These are phyloP conservation scores for Aspergillus novofumigatus DNA, from an alignment of 2,329 filamentous ascomycete genomes.

Conservation along the genomic window DNA sequence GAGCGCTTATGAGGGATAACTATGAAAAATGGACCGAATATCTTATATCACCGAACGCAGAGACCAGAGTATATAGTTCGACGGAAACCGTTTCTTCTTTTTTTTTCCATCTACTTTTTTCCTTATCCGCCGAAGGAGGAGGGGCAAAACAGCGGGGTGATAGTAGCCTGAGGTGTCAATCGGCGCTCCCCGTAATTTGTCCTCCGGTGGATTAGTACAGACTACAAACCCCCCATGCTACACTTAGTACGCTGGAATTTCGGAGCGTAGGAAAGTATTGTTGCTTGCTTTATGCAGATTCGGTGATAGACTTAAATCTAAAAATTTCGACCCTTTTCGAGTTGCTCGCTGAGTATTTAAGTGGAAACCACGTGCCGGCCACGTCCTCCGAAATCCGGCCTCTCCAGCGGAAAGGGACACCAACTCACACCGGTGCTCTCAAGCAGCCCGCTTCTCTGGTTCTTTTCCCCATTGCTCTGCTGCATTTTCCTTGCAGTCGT, in stretches of 20 bases:
- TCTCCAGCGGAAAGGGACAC: slow-evolving; percentile 19
- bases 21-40: not conserved
- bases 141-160: slow-evolving; percentile 18
- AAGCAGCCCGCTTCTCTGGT: slow-evolving; percentile 4
- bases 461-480: not conserved
- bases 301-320: not conserved
- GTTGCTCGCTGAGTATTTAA: not conserved
- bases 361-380: slow-evolving; percentile 22
- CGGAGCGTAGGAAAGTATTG: not conserved
- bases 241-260: not conserved
- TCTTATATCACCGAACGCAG: not conserved
- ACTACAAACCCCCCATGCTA: not conserved
- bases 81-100: not conserved
- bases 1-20: not conserved
- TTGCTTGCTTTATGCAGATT: not conserved
- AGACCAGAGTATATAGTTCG: not conserved
- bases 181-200: not conserved
- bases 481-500: slow-evolving; percentile 3
- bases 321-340: not conserved
- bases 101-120: slow-evolving; percentile 8
- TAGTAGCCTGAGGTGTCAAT: not conserved
- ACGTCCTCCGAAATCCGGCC: slow-evolving; percentile 24
- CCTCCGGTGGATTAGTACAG: not conserved
- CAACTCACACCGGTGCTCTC: slow-evolving; percentile 8
- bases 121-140: slow-evolving; percentile 9